Conservation (phyloP, 805 yeast species). For the Candida awuae region DNA sequence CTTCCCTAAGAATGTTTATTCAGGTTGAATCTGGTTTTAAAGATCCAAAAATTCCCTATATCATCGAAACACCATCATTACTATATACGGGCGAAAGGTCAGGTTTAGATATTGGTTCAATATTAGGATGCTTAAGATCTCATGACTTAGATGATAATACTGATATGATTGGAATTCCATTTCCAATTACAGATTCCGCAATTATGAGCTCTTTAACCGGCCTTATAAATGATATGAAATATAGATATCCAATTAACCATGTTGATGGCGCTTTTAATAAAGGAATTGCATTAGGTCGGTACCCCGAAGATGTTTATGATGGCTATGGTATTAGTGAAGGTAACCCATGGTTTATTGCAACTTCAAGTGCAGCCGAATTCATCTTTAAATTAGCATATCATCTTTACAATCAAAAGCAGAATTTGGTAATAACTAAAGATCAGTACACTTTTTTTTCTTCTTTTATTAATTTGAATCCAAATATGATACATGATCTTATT, state of each 20-base stretch:
- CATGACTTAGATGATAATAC: conserved; percentile 33
- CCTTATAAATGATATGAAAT: conserved; percentile 60
- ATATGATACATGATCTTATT: conserved; percentile 7
- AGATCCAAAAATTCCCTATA: conserved; percentile 37
- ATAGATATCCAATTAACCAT: conserved; percentile 71
- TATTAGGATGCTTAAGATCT: conserved; percentile 41
- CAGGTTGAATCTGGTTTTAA: conserved; percentile 36
- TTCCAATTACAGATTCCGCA: conserved; percentile 48
- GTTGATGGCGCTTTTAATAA: conserved; percentile 29
- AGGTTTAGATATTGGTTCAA: conserved; percentile 74
- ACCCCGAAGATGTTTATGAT: conserved; percentile 87
- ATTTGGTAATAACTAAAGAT: conserved; percentile 32
- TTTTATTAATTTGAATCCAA: conserved; percentile 21
- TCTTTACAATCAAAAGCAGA: conserved; percentile 31
- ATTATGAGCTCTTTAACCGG: conserved; percentile 57
- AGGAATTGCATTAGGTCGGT: conserved; percentile 78
- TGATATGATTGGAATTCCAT: conserved; percentile 44
- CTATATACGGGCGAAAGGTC: conserved; percentile 36
- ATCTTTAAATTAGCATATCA: conserved; percentile 48
- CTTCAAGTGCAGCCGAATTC: conserved; percentile 61
- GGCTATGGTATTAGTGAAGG: conserved; percentile 69
- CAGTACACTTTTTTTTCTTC: conserved; percentile 17
- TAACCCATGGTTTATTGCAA: conserved; percentile 88
- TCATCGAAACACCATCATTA: conserved; percentile 61
- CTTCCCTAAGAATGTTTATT: conserved; percentile 33